phyloP scores from a whole-genome alignment of 179 eudicot species.

The Dionaea muscipula region DNA sequence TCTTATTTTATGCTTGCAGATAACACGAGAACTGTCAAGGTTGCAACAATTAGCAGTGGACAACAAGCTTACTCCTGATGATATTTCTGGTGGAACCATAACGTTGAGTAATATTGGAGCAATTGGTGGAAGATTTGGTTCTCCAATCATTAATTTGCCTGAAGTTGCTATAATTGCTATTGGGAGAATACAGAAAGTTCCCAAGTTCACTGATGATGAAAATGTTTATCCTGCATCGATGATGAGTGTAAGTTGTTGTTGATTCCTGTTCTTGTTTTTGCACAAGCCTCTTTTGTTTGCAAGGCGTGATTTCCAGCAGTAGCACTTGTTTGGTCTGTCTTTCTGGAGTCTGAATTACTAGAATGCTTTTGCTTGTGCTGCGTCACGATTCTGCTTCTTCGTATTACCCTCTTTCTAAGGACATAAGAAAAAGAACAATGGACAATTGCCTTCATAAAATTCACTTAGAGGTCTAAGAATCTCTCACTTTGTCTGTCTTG shows the following conservation, averaged over 20 bases:
- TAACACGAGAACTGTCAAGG: slow-evolving; percentile 75
- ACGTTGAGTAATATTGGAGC: slow-evolving; percentile 91
- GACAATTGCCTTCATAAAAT: neutral
- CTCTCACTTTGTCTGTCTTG: too few relatives aligned
- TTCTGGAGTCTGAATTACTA: neutral
- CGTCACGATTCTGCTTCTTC: neutral
- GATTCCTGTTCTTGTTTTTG: neutral
- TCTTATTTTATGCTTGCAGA: slow-evolving; percentile 26
- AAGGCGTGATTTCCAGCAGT: neutral
- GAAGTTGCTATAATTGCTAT: slow-evolving; percentile 85
- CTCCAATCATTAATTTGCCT: slow-evolving; percentile 74
- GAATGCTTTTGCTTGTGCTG: neutral
- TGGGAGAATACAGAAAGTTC: slow-evolving; percentile 63
- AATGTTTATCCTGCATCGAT: slow-evolving; percentile 56
- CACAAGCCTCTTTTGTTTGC: neutral
- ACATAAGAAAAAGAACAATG: neutral
- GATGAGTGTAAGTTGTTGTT: slow-evolving; percentile 52
- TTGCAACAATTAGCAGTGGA: slow-evolving; percentile 53
- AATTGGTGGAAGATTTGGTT: slow-evolving; percentile 90
- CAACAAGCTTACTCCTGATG: slow-evolving; percentile 72
- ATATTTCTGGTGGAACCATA: slow-evolving; percentile 80
- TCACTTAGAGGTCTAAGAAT: neutral
- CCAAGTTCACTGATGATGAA: slow-evolving; percentile 56
- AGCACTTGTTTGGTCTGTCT: neutral
- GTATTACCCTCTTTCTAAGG: neutral